These are phyloP conservation scores for Chloromonas sp. DNA, from an alignment of 163 green algal species.

Conservation along the genomic window DNA sequence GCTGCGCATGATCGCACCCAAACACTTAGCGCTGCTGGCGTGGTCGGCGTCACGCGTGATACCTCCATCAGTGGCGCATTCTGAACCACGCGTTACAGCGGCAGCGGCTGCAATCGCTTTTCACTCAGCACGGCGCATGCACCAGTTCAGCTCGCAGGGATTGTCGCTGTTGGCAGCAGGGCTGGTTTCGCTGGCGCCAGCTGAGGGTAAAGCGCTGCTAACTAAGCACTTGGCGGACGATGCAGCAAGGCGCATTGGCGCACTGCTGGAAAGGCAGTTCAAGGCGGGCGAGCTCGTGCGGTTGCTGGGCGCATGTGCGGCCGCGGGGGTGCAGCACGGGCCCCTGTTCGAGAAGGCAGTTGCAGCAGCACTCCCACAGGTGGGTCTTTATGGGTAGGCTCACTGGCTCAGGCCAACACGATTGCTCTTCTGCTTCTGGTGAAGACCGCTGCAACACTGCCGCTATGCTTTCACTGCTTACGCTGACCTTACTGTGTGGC, in stretches of 20 bases:
- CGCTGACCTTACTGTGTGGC: too few relatives aligned
- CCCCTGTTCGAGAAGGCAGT: not conserved
- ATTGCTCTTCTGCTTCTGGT: too few relatives aligned
- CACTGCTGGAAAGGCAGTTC: not conserved
- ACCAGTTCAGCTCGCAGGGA: conserved; percentile 1
- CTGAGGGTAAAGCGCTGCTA: not conserved
- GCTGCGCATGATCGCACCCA: not conserved
- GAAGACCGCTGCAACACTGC: too few relatives aligned
- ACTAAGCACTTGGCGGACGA: not conserved
- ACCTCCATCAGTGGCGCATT: too few relatives aligned
- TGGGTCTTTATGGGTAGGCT: too few relatives aligned
- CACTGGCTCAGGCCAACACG: too few relatives aligned
- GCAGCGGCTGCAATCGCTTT: too few relatives aligned
- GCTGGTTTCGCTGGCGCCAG: not conserved
- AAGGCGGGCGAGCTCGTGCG: not conserved
- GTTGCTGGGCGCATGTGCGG: conserved; percentile 1
- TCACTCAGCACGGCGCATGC: not conserved
- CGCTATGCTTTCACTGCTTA: too few relatives aligned
- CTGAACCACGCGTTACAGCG: too few relatives aligned
- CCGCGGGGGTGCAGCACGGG: not conserved
- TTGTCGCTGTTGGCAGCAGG: not conserved
- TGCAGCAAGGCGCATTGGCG: not conserved
- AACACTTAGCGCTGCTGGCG: not conserved
- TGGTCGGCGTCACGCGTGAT: too few relatives aligned
- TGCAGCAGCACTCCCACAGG: not conserved